These are phyloP conservation scores for Isoetes engelmannii DNA, from an alignment of 83 land plant genomes.

Conservation along the genomic window DNA sequence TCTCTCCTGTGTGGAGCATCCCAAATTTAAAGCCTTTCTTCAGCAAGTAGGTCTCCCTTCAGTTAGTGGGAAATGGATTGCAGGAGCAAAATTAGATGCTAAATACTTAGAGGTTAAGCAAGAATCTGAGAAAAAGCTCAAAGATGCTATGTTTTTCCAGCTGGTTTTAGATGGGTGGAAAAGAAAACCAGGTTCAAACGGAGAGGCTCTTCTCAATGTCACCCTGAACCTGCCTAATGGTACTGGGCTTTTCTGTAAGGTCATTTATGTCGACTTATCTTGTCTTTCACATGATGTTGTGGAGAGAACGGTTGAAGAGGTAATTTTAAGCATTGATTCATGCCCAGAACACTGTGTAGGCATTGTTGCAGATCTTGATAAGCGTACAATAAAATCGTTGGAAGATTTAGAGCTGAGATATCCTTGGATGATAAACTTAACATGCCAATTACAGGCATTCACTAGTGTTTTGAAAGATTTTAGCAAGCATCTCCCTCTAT, in stretches of 20 bases:
- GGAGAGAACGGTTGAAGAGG: not conserved
- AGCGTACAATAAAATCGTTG: not conserved
- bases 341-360: constrained; percentile 8
- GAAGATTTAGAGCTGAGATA: not conserved
- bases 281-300: not conserved
- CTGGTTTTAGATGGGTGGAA: constrained; percentile 3
- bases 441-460: constrained; percentile 5
- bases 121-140: not conserved
- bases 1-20: not conserved
- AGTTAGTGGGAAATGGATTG: not conserved
- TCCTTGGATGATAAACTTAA: not conserved
- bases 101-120: not conserved
- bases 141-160: constrained; percentile 4
- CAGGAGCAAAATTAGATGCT: not conserved
- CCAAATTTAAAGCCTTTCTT: constrained; percentile 8
- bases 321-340: not conserved
- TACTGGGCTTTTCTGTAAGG: constrained; percentile 1
- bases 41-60: not conserved
- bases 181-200: not conserved
- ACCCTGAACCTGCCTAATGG: constrained; percentile 8
- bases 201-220: constrained; percentile 3
- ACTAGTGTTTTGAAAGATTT: not conserved
- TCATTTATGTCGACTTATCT: not conserved
- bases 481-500: not conserved
- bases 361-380: constrained; percentile 1